Evolutionary conservation across 2,329 filamentous ascomycete genomes (phyloP), one percentile per base, ranked within the genome.

Genomic region (Fusarium acutatum): DNA sequence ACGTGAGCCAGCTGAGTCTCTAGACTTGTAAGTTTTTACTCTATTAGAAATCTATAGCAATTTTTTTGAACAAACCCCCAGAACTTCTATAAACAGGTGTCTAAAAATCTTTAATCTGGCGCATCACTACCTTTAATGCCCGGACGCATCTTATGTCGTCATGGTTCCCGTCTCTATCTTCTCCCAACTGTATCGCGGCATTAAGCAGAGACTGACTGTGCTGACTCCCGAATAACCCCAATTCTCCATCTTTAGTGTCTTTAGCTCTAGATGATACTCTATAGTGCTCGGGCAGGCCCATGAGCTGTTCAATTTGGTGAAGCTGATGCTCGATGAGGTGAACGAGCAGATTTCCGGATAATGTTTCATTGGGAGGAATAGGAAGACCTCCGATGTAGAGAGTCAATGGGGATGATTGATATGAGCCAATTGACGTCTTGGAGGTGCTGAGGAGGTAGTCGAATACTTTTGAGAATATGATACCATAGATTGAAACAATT

Each of bases 21-120:
- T 56, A 24, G 24, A 43, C 26, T 41, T 43, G 52, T 56, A 41
- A 56, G 52, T 43, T 41, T 43, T 41, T n/a, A 30, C 22, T 56
- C 37, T 32, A 32, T 56, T 56, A 15, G 30, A 26, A 30, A 24
- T 41, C 35, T 56, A 56, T 41, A 56, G 37, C 37, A 30, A 43
- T 41, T 22, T 32, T 54, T 38, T 34, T 32, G 35, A 32, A 43
- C 20, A 30, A 24, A n/a, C 11, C 6, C 54, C 18, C 54, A 46
- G 43, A 50, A 50, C 22, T 56, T 56, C 38, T 56, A 35, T 24
- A 34, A 28, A 22, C 22, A 56, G 35, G 24, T 56, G n/a, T 62
- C 50, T 62, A 62, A 53, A 62, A 56, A n/a, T 62, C 59, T 53
- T 62, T 62, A 41, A 62, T 62, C 59, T 62, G 59, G 50, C 59